Percentiles rank a stretch among this genome's conserved stretches.
Conservation (phyloP, 176 grass and related monocot species). For the Aegilops speltoides region DNA sequence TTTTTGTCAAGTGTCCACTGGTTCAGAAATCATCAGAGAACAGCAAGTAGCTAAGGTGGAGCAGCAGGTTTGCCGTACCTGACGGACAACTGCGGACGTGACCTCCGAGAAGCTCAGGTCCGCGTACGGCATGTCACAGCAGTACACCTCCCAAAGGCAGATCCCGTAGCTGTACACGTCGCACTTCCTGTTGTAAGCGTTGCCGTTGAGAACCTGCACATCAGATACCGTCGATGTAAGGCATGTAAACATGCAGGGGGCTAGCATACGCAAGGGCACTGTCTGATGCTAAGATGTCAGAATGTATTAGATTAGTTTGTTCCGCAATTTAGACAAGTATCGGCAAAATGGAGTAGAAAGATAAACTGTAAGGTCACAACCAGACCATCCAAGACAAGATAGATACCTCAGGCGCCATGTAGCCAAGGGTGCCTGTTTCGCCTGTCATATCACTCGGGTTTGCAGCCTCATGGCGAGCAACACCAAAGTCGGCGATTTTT, state of each 20-base stretch:
- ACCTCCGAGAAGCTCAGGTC: conserved; percentile 92
- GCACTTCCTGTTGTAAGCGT: conserved; percentile 93
- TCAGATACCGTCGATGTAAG: not conserved
- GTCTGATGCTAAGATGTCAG: not conserved
- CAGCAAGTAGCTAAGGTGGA: not conserved
- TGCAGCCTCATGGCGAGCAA: conserved; percentile 81
- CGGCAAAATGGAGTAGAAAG: not conserved
- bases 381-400: not conserved
- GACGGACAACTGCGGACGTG: conserved; percentile 89
- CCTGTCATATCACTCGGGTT: conserved; percentile 96
- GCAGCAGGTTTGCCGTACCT: conserved; percentile 47
- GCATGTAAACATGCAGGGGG: not conserved
- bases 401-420: conserved; percentile 98
- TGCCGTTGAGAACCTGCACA: conserved; percentile 93
- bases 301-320: not conserved
- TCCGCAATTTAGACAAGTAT: not conserved
- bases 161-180: conserved; percentile 98
- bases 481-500: conserved; percentile 97
- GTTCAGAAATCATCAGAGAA: not conserved
- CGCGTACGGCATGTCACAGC: conserved; percentile 97
- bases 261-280: not conserved
- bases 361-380: not conserved
- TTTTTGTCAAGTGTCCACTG: not conserved
- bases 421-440: conserved; percentile 95
- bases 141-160: conserved; percentile 93